phyloP scores from a whole-genome alignment of 306 rosid genomes.

The Rosa multiflora region DNA sequence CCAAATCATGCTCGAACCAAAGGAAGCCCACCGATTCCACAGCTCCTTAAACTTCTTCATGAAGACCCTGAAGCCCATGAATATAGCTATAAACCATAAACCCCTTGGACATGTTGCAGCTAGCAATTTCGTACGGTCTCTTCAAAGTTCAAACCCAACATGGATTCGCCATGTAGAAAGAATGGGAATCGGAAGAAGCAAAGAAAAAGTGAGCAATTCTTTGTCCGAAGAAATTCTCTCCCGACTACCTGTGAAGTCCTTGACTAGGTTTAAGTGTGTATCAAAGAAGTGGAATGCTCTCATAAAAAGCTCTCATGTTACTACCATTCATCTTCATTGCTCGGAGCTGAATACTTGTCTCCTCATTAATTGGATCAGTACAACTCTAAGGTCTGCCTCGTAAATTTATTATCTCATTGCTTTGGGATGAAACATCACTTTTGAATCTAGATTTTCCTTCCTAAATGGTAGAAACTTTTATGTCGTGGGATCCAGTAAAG shows the following conservation, averaged over 20 bases:
- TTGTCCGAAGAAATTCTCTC: neutral
- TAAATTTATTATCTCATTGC: neutral
- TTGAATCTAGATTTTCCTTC: neutral
- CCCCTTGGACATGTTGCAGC: neutral
- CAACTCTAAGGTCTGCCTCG: too few relatives aligned
- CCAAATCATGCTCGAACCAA: too few relatives aligned
- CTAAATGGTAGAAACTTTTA: neutral
- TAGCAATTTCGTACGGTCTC: too few relatives aligned
- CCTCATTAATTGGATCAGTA: neutral
- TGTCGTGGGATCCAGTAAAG: neutral
- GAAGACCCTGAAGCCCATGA: too few relatives aligned
- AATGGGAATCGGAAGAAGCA: neutral
- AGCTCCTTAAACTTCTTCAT: too few relatives aligned
- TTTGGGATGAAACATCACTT: neutral
- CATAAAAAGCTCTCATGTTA: neutral
- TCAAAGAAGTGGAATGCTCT: neutral
- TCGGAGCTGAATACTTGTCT: neutral
- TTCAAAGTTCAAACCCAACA: too few relatives aligned
- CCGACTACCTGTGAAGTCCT: neutral
- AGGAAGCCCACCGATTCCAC: too few relatives aligned
- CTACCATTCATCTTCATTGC: neutral
- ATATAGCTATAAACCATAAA: too few relatives aligned
- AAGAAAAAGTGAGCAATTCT: neutral
- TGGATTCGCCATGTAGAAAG: neutral
- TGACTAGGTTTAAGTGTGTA: neutral